Conservation (phyloP, 345 rosid species). For the Aquilaria yunnanensis region DNA sequence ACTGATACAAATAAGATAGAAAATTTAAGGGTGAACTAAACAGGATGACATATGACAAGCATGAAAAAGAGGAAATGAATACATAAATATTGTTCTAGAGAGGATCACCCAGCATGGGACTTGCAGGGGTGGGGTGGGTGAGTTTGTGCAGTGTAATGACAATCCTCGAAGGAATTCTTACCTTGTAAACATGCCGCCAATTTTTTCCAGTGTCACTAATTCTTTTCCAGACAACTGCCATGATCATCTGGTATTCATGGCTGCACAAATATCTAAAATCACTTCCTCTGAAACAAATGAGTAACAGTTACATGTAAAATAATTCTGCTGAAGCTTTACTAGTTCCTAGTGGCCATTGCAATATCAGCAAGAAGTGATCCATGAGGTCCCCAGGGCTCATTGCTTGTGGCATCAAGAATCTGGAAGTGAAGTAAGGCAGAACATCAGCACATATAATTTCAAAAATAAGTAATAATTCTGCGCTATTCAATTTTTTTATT, state of each 20-base stretch:
- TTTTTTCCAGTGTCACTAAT: constrained; percentile 87
- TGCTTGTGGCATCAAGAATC: constrained; percentile 98
- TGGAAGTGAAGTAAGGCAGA: constrained; percentile 17
- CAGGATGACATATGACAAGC: too few relatives aligned
- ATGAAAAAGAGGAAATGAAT: too few relatives aligned
- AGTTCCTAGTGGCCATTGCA: constrained; percentile 78
- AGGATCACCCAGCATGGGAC: too few relatives aligned
- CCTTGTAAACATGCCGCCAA: constrained; percentile 98
- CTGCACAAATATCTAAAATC: constrained; percentile 36
- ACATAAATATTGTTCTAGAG: too few relatives aligned
- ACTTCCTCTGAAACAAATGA: constrained; percentile 11
- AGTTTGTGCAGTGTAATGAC: too few relatives aligned
- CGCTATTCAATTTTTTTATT: too few relatives aligned
- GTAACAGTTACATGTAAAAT: constrained; percentile 10
- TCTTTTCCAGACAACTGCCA: constrained; percentile 85
- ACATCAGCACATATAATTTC: too few relatives aligned
- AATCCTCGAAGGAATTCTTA: constrained; percentile 17
- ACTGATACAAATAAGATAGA: too few relatives aligned
- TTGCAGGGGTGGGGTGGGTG: too few relatives aligned
- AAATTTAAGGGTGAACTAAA: too few relatives aligned
- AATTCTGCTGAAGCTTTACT: constrained; percentile 42
- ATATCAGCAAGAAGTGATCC: constrained; percentile 82
- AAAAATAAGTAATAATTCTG: too few relatives aligned
- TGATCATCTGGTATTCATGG: constrained; percentile 85
- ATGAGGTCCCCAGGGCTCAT: constrained; percentile 99